Base-by-base conservation (phyloP, 2,329 filamentous ascomycete genomes). In the Byssoonygena ceratinophila region DNA sequence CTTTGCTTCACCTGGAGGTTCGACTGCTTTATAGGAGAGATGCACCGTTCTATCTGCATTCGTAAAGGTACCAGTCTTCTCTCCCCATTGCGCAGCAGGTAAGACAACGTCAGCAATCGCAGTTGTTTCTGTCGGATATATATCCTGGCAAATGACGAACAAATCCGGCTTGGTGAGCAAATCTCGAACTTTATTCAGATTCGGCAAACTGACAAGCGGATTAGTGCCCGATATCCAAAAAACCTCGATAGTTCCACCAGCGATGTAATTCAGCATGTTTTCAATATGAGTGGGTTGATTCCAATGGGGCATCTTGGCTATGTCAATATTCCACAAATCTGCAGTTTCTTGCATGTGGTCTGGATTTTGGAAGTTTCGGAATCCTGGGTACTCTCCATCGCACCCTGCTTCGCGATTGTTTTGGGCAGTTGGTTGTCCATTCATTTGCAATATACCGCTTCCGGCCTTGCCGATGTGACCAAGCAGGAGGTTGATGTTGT, bases 361-460 rank as follows among this genome's bases (percentile, higher is more conserved):
- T 9, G 61, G 59, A 54, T 69, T 69, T 44, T 63, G 54, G 49
- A 62, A 58, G 52, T 70, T 69, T 14, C 66, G 59, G 55, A 70
- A 70, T 1, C 64, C 68, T 1, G 68, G 67, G 51, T 60, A 69
- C 53, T 70, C 68, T 27, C 68, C 66, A 52, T 70, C 64, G 52
- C 67, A 70, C 2, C 68, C 68, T 3, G 66, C 57, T 47, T 70
- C 68, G 12, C 68, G 66, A 50, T 69, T 70, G 54, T 70, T 70
- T 49, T 70, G 68, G 0, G 68, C 68, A 0, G 68, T 70, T 6
- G 68, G 68, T 50, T 70, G 67, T 5, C 68, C 66, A 54, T 69
- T 70, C 68, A 70, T 70, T 49, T 70, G 67, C 7, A 66, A 56
- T 47, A 70, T 59, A 7, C 67, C 68, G 44, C 63, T 61, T 12